phyloP scores from a whole-genome alignment of 441 rosid genomes.

The Brassica hybrid region DNA sequence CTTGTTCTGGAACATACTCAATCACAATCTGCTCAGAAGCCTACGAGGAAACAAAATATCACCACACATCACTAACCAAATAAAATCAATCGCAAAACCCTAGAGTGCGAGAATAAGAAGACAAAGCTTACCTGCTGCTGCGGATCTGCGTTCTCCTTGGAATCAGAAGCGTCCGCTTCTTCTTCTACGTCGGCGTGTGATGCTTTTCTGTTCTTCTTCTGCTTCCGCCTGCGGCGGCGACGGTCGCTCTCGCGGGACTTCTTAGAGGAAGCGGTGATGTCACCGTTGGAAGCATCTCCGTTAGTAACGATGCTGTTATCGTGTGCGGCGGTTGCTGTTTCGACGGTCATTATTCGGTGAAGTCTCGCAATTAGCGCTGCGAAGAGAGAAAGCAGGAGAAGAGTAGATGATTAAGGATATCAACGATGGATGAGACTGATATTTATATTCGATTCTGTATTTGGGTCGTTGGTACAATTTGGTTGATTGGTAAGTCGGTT shows the following conservation, averaged over 20 bases:
- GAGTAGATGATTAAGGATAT: not conserved
- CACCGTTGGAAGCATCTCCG: slow-evolving; percentile 60
- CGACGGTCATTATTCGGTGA: slow-evolving; percentile 50
- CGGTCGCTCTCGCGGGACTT: slow-evolving; percentile 82
- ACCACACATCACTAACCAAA: slow-evolving; percentile 8
- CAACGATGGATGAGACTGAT: not conserved
- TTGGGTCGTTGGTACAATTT: not conserved
- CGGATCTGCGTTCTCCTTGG: slow-evolving; percentile 59
- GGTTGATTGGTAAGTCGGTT: not conserved
- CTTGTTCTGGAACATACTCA: slow-evolving; percentile 91
- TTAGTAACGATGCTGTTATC: slow-evolving; percentile 51
- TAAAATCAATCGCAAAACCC: slow-evolving; percentile 38
- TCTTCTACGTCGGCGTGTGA: slow-evolving; percentile 41
- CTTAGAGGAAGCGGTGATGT: slow-evolving; percentile 43
- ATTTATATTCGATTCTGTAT: not conserved
- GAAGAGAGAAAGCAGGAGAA: not conserved
- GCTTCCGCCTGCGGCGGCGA: slow-evolving; percentile 97
- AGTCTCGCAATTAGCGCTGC: slow-evolving; percentile 14
- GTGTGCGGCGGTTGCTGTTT: slow-evolving; percentile 46
- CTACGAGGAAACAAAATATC: slow-evolving; percentile 42
- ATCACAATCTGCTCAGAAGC: slow-evolving; percentile 65
- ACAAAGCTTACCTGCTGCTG: slow-evolving; percentile 55
- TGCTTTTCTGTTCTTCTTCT: slow-evolving; percentile 78
- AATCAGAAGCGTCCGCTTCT: slow-evolving; percentile 49
- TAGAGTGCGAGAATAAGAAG: slow-evolving; percentile 9